phyloP scores from a whole-genome alignment of 1,139 yeast species.

The Geotrichum cucujoidarum region DNA sequence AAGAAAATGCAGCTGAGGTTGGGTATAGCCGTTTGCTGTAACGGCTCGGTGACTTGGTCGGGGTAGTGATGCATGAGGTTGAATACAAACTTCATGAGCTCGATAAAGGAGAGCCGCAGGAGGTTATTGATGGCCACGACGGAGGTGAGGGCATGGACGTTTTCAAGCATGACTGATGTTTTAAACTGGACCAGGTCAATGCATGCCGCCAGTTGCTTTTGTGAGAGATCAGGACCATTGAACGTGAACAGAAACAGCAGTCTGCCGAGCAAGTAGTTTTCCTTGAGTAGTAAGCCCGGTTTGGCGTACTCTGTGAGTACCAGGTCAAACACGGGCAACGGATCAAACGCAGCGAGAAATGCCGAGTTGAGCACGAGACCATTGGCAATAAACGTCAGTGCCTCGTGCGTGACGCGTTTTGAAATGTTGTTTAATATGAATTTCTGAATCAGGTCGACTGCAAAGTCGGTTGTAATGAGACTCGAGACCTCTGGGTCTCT shows the following conservation, averaged over 20 bases:
- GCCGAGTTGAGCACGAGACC: constrained; percentile 23
- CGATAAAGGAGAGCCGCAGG: constrained; percentile 21
- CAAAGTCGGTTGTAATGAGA: neutral
- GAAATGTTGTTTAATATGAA: constrained; percentile 7
- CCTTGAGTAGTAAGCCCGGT: constrained; percentile 10
- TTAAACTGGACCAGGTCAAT: constrained; percentile 20
- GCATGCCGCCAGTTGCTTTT: constrained; percentile 8
- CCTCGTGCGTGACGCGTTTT: constrained; percentile 20
- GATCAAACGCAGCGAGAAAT: constrained; percentile 22
- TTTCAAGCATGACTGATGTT: constrained; percentile 3
- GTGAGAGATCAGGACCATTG: constrained; percentile 17
- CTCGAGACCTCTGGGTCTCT: constrained; percentile 5
- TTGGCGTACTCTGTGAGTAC: constrained; percentile 20
- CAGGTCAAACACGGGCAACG: constrained; percentile 4
- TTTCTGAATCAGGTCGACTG: constrained; percentile 3
- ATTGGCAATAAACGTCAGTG: constrained; percentile 28
- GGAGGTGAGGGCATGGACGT: constrained; percentile 2
- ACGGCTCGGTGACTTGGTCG: constrained; percentile 1
- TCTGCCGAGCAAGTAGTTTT: constrained; percentile 21
- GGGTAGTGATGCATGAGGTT: constrained; percentile 26
- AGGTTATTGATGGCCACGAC: neutral
- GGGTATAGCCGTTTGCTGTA: neutral
- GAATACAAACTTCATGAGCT: constrained; percentile 25
- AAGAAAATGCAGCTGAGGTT: constrained; percentile 20
- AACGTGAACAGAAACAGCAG: constrained; percentile 26